These are phyloP conservation scores for Ceratocystis harringtonii DNA, from an alignment of 2,329 filamentous ascomycete species.

Conservation along the genomic window DNA sequence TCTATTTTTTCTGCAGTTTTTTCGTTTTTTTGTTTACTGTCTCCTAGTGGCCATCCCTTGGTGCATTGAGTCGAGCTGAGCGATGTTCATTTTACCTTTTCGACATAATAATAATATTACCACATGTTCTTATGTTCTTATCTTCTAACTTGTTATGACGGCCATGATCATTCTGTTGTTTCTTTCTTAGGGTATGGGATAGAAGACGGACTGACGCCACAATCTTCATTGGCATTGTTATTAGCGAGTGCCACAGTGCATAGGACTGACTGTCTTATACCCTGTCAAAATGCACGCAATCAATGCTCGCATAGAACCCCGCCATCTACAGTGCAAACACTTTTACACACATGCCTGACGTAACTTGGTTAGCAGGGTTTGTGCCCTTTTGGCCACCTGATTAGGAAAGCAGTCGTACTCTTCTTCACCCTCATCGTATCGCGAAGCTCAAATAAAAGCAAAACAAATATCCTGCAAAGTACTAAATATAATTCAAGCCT, in stretches of 20 bases:
- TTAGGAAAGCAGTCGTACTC: neutral
- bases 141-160: too few relatives aligned
- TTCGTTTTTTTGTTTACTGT: neutral
- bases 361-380: conserved; percentile 12
- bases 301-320: conserved; percentile 6
- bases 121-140: too few relatives aligned
- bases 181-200: too few relatives aligned
- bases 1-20: neutral
- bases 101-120: too few relatives aligned
- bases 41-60: too few relatives aligned
- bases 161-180: too few relatives aligned
- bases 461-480: neutral
- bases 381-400: conserved; percentile 10
- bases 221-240: neutral
- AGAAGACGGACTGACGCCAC: neutral
- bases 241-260: neutral
- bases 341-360: conserved; percentile 10
- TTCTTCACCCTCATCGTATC: neutral
- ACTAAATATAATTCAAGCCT: neutral
- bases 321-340: conserved; percentile 4
- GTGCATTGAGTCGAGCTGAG: too few relatives aligned
- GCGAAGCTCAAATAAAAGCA: neutral
- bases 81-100: neutral
- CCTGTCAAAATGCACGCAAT: conserved; percentile 12
- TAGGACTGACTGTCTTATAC: conserved; percentile 3